phyloP scores from a whole-genome alignment of 176 grass and related monocot genomes.

The Saccharum spontaneum region DNA sequence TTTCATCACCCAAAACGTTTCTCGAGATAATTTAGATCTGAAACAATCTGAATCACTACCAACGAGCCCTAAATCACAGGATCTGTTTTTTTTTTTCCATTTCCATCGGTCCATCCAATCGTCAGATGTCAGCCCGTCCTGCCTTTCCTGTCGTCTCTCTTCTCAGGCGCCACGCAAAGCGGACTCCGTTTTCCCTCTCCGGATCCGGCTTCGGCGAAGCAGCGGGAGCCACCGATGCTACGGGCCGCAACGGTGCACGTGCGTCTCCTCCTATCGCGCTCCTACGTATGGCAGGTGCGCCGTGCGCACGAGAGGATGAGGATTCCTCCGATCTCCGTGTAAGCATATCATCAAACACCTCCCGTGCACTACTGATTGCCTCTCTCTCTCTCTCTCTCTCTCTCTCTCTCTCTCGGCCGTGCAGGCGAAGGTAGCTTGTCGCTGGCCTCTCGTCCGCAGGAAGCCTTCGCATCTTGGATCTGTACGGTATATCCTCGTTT shows the following conservation, averaged over 20 bases:
- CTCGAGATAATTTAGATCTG: no score
- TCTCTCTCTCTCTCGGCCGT: not conserved
- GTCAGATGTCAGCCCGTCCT: no score
- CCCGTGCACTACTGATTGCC: not conserved
- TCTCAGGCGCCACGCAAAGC: not conserved
- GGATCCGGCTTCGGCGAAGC: not conserved
- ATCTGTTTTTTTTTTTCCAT: no score
- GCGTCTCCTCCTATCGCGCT: not conserved
- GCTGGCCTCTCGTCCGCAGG: slow-evolving; percentile 3
- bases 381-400: not conserved
- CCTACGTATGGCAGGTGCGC: slow-evolving; percentile 3
- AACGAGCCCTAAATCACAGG: no score
- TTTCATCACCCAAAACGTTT: no score
- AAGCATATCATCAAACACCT: slow-evolving; percentile 27
- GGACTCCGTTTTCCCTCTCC: not conserved
- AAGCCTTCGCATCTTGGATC: not conserved
- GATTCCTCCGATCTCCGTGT: not conserved
- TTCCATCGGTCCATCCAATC: no score
- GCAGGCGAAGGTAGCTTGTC: slow-evolving; percentile 11
- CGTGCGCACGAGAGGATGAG: no score
- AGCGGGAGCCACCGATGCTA: slow-evolving; percentile 12
- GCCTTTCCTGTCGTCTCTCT: not conserved
- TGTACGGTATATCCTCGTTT: slow-evolving; percentile 15
- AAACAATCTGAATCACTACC: no score
- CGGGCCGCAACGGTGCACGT: not conserved